phyloP scores from a whole-genome alignment of 257 asterid species.

The Cynanchum wilfordii region DNA sequence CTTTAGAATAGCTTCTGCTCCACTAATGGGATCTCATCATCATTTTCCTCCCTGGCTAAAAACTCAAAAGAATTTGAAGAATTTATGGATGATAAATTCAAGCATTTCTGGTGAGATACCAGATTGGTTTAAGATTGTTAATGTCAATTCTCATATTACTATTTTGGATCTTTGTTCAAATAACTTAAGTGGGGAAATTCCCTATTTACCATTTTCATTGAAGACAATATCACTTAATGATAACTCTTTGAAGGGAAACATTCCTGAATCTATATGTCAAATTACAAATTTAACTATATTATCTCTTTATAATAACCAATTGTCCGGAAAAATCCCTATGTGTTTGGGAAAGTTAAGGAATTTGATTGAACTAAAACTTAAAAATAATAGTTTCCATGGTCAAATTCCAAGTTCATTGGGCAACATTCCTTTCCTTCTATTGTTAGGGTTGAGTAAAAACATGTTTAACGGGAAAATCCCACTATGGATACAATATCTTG shows the following conservation, averaged over 20 bases:
- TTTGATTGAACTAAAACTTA: constrained; percentile 3
- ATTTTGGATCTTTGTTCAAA: too few species aligned
- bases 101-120: constrained; percentile 11
- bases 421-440: constrained; percentile 15
- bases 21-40: too few species aligned
- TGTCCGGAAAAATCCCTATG: not conserved
- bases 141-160: too few species aligned
- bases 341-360: constrained; percentile 16
- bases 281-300: too few species aligned
- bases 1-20: not conserved
- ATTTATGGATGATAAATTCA: constrained; percentile 3
- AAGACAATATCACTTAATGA: not conserved
- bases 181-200: not conserved
- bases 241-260: not conserved
- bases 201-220: not conserved
- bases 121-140: not conserved
- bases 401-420: constrained; percentile 25
- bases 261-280: not conserved
- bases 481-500: not conserved
- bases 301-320: constrained; percentile 17
- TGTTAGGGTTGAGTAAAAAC: constrained; percentile 22
- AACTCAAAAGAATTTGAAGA: not conserved
- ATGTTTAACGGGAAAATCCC: constrained; percentile 2
- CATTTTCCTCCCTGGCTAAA: constrained; percentile 21
- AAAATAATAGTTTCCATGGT: constrained; percentile 21